Evolutionary conservation across 208 protist species (phyloP).

Genomic region (Acanthamoeba lenticulata): DNA sequence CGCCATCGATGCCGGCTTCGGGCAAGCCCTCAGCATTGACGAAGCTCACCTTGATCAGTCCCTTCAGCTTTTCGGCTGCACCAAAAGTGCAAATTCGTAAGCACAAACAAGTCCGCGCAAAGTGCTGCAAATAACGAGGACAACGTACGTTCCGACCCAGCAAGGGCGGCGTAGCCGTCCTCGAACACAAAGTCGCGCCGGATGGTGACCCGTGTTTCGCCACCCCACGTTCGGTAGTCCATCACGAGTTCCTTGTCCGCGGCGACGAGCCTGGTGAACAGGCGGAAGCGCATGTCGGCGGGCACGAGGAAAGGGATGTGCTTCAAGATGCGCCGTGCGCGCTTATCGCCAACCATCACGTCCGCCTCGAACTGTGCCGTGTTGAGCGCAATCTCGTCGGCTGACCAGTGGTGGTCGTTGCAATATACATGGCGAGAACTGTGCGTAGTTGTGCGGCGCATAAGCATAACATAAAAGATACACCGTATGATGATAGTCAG

Average conservation of each 20-base stretch:
- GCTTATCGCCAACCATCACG: not conserved
- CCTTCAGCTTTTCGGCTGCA: slow-evolving; percentile 78
- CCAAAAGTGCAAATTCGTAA: not conserved
- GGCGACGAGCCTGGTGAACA: slow-evolving; percentile 70
- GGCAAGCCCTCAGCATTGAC: slow-evolving; percentile 82
- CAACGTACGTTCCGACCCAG: not conserved
- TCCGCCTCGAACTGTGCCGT: not conserved
- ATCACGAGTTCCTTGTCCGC: slow-evolving; percentile 52
- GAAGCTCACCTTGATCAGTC: slow-evolving; percentile 83
- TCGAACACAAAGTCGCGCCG: slow-evolving; percentile 89
- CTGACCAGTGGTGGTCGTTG: slow-evolving; percentile 4
- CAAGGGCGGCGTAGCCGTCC: slow-evolving; percentile 89
- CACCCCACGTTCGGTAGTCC: not conserved
- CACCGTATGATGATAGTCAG: not conserved
- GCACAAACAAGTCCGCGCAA: not conserved
- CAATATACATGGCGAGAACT: slow-evolving; percentile 46
- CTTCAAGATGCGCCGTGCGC: slow-evolving; percentile 67
- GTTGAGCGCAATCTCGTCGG: slow-evolving; percentile 15
- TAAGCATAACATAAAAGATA: not conserved
- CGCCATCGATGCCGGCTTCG: slow-evolving; percentile 92
- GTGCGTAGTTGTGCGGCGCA: not conserved
- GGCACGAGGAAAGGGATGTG: slow-evolving; percentile 80
- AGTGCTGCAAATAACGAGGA: not conserved
- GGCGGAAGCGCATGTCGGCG: slow-evolving; percentile 73
- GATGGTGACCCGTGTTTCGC: slow-evolving; percentile 63